phyloP scores from a whole-genome alignment of 1,284 basidiomycete species.

The Malassezia nana region DNA sequence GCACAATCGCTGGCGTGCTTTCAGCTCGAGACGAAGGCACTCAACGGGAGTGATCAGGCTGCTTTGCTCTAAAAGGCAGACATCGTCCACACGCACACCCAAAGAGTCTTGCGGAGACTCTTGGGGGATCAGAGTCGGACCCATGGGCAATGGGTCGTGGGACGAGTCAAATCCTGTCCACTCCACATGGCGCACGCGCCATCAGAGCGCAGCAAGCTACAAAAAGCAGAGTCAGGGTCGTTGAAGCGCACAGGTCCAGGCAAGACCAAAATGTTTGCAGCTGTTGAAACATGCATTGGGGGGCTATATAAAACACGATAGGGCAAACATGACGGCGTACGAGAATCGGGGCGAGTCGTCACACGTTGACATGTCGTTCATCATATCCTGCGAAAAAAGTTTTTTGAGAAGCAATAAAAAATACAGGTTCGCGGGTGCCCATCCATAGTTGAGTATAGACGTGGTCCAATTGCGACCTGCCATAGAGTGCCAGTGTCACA shows the following conservation, averaged over 20 bases:
- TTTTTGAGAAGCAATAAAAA: not conserved
- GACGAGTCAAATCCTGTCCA: no score
- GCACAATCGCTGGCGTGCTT: conserved; percentile 34
- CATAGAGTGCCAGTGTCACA: conserved; percentile 2
- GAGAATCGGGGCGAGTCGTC: not conserved
- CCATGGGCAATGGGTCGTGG: no score
- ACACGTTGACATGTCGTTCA: not conserved
- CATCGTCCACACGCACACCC: conserved; percentile 54
- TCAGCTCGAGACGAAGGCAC: conserved; percentile 29
- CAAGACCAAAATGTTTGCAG: not conserved
- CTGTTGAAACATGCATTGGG: conserved; percentile 19
- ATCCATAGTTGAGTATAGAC: conserved; percentile 18
- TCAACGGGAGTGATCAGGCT: conserved; percentile 60
- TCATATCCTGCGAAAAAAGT: conserved; percentile 1
- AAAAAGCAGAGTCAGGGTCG: not conserved
- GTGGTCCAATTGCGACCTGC: conserved; percentile 7
- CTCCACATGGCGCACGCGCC: not conserved
- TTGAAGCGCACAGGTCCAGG: not conserved
- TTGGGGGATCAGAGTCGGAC: not conserved
- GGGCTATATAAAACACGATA: conserved; percentile 13
- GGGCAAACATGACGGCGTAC: conserved; percentile 1
- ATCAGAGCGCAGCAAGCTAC: not conserved
- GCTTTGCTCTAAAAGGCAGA: conserved; percentile 77
- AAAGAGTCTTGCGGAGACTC: not conserved
- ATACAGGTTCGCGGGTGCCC: conserved; percentile 4